Base-by-base conservation (phyloP, 75 land plant species). In the Isoetes taiwanensis region DNA sequence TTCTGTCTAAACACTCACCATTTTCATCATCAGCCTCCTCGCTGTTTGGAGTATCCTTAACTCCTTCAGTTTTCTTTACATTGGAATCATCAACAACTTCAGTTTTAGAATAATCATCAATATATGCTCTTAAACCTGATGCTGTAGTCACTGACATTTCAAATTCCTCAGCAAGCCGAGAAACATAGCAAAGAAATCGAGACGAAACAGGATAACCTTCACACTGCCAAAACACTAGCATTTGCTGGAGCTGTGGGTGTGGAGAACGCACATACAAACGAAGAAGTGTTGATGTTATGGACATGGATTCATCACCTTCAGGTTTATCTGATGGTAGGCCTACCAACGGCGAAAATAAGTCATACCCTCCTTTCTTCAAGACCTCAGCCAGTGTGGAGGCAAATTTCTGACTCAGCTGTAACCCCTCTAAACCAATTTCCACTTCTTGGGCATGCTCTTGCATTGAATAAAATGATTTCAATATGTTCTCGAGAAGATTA, bases 191-290 rank as follows among this genome's bases (percentile, higher is more conserved):
- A 0, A 83, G 60, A 16, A 83, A 26, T 12, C 72, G 57, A 24
- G 75, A 38, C 6, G 83, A 74, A 40, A 83, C 86, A n/a, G 79
- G 61, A 3, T 50, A 48, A 17, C 79, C 76, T 41, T 62, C 61
- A 11, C 56, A 70, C 37, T 70, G 62, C 82, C 82, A 82, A 24
- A 43, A 64, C 24, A 76, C 55, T 23, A 82, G 71, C 76, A 82
- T 57, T 17, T 70, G 57, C 35, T 32, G 57, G 56, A 82, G 57
- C 43, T 52, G 69, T 41, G 74, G 69, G 43, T 73, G 56, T 16
- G 32, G 40, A 19, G 41, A 76, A 34, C 56, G 52, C 16, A 72
- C 71, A 57, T 66, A 79, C 6, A 64, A 34, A 24, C 79, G 57
- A 52, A 79, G 65, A 30, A 79, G 41, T n/a, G 71, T 54, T 28